Conservation (phyloP, 2,329 filamentous ascomycete genomes). For the Amesomyces nigricolor region DNA sequence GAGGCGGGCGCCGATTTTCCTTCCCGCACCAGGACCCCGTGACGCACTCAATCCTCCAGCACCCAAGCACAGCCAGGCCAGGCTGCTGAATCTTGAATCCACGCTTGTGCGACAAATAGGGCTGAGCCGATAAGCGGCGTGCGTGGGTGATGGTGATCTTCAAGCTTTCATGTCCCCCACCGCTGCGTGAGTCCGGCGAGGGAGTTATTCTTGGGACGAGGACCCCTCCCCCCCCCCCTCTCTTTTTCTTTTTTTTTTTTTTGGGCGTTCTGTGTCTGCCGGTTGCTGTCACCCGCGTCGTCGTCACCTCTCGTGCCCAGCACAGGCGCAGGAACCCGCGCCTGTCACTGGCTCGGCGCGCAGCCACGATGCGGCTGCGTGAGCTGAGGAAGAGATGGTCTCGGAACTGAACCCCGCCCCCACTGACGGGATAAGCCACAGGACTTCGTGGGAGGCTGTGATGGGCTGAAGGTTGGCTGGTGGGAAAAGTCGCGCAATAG, state of each 20-base stretch:
- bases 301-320: not conserved
- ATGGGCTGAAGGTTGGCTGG: constrained; percentile 8
- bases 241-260: no score
- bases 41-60: constrained; percentile 1
- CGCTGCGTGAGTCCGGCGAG: not conserved
- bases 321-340: constrained; percentile 19
- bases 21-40: not conserved
- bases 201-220: not conserved
- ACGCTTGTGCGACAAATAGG: constrained; percentile 3
- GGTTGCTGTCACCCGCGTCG: no score
- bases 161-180: not conserved
- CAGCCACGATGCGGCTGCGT: not conserved
- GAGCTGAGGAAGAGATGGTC: not conserved
- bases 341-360: constrained; percentile 12
- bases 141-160: no score
- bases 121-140: not conserved
- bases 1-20: constrained; percentile 5
- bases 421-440: not conserved
- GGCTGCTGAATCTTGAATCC: no score
- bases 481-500: no score
- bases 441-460: constrained; percentile 15
- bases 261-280: no score
- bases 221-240: no score
- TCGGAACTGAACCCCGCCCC: not conserved
- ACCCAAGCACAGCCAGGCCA: no score